Base-by-base conservation (phyloP, 164 flowering plant species). In the Nymphaea thermarum region DNA sequence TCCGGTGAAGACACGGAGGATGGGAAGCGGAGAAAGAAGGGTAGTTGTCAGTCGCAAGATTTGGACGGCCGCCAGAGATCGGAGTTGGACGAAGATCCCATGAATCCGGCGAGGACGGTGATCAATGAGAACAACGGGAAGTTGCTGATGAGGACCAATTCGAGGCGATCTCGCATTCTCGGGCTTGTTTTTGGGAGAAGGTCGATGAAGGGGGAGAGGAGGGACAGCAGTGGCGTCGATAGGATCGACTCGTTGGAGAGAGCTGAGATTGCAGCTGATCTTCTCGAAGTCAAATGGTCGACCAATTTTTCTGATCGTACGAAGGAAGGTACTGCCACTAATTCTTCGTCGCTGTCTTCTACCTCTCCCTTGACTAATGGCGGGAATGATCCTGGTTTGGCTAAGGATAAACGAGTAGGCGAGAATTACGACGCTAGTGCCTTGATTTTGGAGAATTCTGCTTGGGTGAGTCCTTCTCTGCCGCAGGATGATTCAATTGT, bases 241-340 rank as follows among this genome's bases (percentile, higher is more conserved):
- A 84, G 93, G 75, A 57, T 53, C 14, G 79, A 61, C 66, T 87
- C 96, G 1, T 71, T 90, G 78, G 97, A 94, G 70, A 73, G 91
- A 41, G 96, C 97, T 45, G 92, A 91, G 81, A 77, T 88, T 68
- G 95, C 96, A 36, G 96, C 97, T 43, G 84, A 91, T 60, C 87
- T 94, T 62, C 79, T 91, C 83, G 98, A 94, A 59, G 67, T 85
- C 64, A 82, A 80, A 63, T 94, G 98, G 98, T 88, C 96, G 42
- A 94, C 98, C 16, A 88, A 80, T 81, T 84, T 89, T 65, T 67
- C 73, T 4, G 55, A 47, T 47, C 55, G 7, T 7, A 14, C 11
- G 12, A 47, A 47, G 11, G 55, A 47, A 47, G 55, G 55, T 47
- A 47, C 7, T 7, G 11, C 55, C 12, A 47, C 7, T 6, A 6